Base-by-base conservation (phyloP, 2,329 filamentous ascomycete genomes). In the Rhynchosporium graminicola region DNA sequence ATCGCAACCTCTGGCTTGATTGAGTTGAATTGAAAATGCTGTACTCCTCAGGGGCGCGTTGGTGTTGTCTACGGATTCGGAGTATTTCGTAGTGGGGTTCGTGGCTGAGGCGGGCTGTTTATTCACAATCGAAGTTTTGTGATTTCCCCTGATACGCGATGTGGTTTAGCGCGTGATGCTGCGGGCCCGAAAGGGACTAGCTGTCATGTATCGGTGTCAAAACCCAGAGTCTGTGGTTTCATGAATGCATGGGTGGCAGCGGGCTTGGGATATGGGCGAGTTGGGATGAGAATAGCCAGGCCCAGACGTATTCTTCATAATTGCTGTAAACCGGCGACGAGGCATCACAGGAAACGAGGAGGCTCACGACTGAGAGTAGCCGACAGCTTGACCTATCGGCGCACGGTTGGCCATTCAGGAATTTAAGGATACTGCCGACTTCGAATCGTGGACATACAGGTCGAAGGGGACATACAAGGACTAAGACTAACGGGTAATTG, bases 11-110 rank as follows among this genome's bases (percentile, higher is more conserved):
- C 50, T 40, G 50, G 33, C 4, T 28, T 48, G 40, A 33, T 40
- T 29, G 45, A n/a, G 31, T 12, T 47, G 40, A 28, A 29, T 45
- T 29, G 59, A 45, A 59, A 59, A 64, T 52, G 59, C 59, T 61
- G 63, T 56, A 65, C 63, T 60, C 59, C 57, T 61, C 50, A 65
- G 61, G 63, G 60, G 63, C 57, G 48, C 52, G 48, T 63, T 58
- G 13, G 43, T 46, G 26, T 4, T 31, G 20, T 8, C n/a, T 20
- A 20, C 7, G n/a, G 3, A 26, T 15, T 46, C n/a, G 43, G 43
- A 6, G 1, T 36, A 36, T 36, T 36, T 4, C 40, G 48, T 45
- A 29, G 50, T 15, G 59, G 56, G 43, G 56, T 46, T 40, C 46
- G 33, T 38, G 45, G 28, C 56, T 13, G 29, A 45, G 43, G n/a